phyloP scores from a whole-genome alignment of 2,329 filamentous ascomycete genomes.

The Cladophialophora bantiana region DNA sequence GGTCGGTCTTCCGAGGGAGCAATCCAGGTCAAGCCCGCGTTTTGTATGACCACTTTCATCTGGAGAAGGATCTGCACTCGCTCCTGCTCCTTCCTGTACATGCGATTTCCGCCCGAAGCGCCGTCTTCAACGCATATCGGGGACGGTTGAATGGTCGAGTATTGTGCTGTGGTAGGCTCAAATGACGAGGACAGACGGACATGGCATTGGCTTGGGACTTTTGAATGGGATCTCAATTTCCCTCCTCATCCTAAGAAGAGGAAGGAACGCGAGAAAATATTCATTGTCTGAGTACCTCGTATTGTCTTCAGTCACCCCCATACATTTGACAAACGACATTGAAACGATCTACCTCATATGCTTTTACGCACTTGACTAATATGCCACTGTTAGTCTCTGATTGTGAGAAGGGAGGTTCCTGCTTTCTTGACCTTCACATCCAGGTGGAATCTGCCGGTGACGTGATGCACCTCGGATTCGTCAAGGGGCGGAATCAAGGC shows the following conservation, averaged over 20 bases:
- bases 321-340: no score
- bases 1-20: not conserved
- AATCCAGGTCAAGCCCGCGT: not conserved
- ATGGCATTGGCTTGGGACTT: not conserved
- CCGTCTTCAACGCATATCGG: not conserved
- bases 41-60: not conserved
- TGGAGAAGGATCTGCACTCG: not conserved
- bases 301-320: no score
- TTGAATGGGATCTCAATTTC: not conserved
- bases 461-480: no score
- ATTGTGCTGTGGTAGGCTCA: not conserved
- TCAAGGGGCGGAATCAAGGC: no score
- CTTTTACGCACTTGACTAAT: no score
- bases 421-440: no score
- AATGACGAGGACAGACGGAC: not conserved
- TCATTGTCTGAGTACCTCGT: not conserved
- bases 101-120: not conserved
- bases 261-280: not conserved
- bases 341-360: no score
- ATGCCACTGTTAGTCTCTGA: no score
- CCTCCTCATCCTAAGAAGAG: slow-evolving; percentile 1
- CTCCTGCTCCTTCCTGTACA: not conserved
- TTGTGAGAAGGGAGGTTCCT: no score
- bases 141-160: not conserved
- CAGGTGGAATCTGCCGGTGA: no score